Evolutionary conservation across 208 protist species (phyloP), one percentile per base, ranked within the genome.

Genomic region (Naegleria lovaniensis): DNA sequence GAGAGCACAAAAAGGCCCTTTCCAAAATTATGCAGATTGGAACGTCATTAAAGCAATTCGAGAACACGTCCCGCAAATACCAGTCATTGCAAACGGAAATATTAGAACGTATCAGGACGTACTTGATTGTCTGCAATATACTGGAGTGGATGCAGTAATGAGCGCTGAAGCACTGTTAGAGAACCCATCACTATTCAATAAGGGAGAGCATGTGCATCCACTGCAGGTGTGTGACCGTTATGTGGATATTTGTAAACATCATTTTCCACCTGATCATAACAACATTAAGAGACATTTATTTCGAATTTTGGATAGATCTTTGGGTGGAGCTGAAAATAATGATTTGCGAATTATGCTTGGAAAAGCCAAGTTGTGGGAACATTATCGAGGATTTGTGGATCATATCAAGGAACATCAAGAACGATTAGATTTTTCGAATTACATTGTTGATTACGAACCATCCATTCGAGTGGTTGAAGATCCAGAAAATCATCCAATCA

Each of bases 71-170:
- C n/a, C 36, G 0, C 16, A 83, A 6, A 94, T 98, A 33, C 96
- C 96, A 0, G 92, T 98, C 38, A 94, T 98, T 92, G 93, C 94
- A 19, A 98, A 98, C 90, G 96, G 96, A 43, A 97, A 97, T 92
- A 94, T 98, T 36, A 92, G 93, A 36, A 93, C 85, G 29, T 96
- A 93, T 90, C 93, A 90, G 4, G 96, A 98, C 85, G 94, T 97
- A 13, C 22, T 58, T 39, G 25, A 79, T 19, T 90, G 94, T 76
- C 33, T 97, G 55, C 41, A 67, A 22, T 75, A 89, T 16, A 97
- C 95, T 40, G 43, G 87, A 22, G 94, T 93, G 76, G 96, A 97
- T 43, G 96, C 94, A 13, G 94, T 96, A 91, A 97, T 97, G 96
- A 97, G 95, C 58, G 96, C 96, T 0, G 95, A 97, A 90, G 93